Base-by-base conservation (phyloP, 106 monocot species). In the Phalaenopsis equestris region DNA sequence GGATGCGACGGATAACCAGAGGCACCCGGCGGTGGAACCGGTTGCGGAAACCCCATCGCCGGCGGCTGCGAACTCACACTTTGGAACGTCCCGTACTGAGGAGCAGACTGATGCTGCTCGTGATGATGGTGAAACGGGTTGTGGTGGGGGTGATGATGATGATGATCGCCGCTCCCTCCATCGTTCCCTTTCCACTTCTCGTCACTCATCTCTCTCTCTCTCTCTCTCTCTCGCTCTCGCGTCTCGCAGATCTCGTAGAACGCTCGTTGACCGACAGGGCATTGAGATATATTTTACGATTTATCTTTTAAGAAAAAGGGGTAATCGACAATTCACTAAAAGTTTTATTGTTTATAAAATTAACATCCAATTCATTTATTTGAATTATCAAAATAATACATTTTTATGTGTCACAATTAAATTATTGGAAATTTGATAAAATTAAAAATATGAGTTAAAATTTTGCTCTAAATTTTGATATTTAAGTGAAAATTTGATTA, bases 41-140 rank as follows among this genome's bases (percentile, higher is more conserved):
- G 84, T 77, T 89, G 89, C 12, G 89, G 89, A 65, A 89, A 82
- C 5, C 89, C 89, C 77, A 87, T 83, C 61, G 79, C 81, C 55
- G 80, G 81, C n/a, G 38, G 87, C 56, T 79, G 65, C 75, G 65
- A 58, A 49, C 21, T 24, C 24, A 52, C 49, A 49, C 24, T 17
- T 15, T 18, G 24, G 30, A 76, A 76, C 21, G 76, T 76, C 12
- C 76, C 76, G 42, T 76, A 76, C 21, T 76, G 76, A 49, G 76
- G 76, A 24, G 2, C 21, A 14, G 76, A 46, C 30, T 47, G 76
- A 76, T 49, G 49, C 15, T 76, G 46, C 74, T 72, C 72, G 72
- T 72, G 72, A 4, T 72, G 72, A 15, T 65, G 24, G 21, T 23
- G 52, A 30, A 30, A 30, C 30, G 30, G 30, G 30, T 0, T 30